These are phyloP conservation scores for Luvunga scandens DNA, from an alignment of 345 rosid species.

Conservation along the genomic window DNA sequence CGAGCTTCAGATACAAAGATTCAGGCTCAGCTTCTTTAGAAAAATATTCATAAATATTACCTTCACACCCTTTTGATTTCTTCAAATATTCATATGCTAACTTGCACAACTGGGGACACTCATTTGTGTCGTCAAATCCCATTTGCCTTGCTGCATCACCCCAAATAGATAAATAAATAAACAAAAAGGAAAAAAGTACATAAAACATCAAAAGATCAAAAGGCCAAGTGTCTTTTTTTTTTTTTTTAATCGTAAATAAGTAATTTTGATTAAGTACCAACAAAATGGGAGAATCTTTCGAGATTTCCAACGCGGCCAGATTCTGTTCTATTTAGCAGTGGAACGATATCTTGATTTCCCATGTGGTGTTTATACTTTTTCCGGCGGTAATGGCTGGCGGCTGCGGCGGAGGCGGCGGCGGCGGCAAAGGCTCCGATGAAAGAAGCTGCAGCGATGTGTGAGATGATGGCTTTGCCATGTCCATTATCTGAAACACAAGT, in stretches of 20 bases:
- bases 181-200: background rate
- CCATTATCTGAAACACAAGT: conserved; percentile 1
- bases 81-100: conserved; percentile 58
- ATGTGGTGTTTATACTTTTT: conserved; percentile 9
- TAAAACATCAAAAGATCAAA: background rate
- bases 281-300: conserved; percentile 76
- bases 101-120: conserved; percentile 66
- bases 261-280: conserved; percentile 44
- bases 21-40: conserved; percentile 48
- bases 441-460: conserved; percentile 29
- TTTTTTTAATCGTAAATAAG: background rate
- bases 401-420: conserved; percentile 23
- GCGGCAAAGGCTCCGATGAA: conserved; percentile 25
- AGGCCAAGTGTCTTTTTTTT: background rate
- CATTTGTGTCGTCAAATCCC: conserved; percentile 66
- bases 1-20: conserved; percentile 53
- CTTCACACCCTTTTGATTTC: conserved; percentile 58
- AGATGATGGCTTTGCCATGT: conserved; percentile 20
- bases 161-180: background rate
- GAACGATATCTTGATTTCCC: conserved; percentile 29
- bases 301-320: conserved; percentile 59
- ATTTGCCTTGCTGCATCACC: conserved; percentile 65
- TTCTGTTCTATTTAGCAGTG: conserved; percentile 39
- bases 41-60: conserved; percentile 50
- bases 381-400: conserved; percentile 18